These are phyloP conservation scores for Exserohilum turcica DNA, from an alignment of 2,329 filamentous ascomycete species.

Conservation along the genomic window DNA sequence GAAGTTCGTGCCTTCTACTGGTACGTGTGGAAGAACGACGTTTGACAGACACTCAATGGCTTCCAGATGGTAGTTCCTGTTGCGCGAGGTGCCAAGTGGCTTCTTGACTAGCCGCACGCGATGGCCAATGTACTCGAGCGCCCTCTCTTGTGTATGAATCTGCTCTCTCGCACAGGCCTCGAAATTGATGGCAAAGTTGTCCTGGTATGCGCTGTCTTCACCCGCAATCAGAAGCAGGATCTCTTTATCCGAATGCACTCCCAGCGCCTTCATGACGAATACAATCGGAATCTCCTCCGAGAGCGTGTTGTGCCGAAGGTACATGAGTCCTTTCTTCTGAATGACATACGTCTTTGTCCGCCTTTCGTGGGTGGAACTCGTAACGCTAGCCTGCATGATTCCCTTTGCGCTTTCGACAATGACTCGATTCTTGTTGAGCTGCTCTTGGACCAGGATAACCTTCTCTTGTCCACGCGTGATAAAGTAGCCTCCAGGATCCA, in stretches of 20 bases:
- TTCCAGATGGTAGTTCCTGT: conserved; percentile 83
- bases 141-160: conserved; percentile 92
- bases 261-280: conserved; percentile 89
- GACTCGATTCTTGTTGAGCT: conserved; percentile 98
- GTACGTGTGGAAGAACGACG: conserved; percentile 92
- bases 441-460: conserved; percentile 97
- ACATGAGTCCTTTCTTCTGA: conserved; percentile 89
- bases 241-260: conserved; percentile 91
- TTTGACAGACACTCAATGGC: conserved; percentile 90
- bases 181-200: conserved; percentile 94
- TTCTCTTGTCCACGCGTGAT: conserved; percentile 98
- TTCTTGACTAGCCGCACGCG: conserved; percentile 78
- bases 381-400: conserved; percentile 93
- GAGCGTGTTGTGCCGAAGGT: conserved; percentile 89
- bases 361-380: conserved; percentile 88
- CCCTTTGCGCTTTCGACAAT: conserved; percentile 97
- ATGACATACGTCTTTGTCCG: conserved; percentile 98
- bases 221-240: conserved; percentile 91
- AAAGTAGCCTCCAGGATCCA: conserved; percentile 97
- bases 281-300: conserved; percentile 95
- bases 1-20: conserved; percentile 89
- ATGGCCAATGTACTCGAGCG: conserved; percentile 86
- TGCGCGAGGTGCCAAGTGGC: conserved; percentile 58
- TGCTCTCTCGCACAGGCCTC: conserved; percentile 85
- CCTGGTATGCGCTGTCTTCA: conserved; percentile 85